Conservation (phyloP, 495 filamentous ascomycete species). For the Glonium stellatum region DNA sequence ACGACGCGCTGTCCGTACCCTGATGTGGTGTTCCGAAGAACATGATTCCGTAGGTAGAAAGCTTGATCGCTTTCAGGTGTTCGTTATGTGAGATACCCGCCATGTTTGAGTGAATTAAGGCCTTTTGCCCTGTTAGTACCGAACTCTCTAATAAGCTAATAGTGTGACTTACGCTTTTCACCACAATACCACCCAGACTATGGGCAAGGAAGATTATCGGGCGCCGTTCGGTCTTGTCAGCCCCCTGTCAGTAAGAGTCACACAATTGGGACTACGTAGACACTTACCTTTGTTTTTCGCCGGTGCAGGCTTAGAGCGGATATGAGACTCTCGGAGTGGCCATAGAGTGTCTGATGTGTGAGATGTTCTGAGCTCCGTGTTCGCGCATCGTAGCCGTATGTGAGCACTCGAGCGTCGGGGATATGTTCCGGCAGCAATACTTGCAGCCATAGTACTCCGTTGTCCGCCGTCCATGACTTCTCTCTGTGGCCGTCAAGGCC, state of each 20-base stretch:
- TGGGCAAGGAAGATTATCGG: constrained; percentile 17
- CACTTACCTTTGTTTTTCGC: constrained; percentile 7
- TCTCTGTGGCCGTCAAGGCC: constrained; percentile 15
- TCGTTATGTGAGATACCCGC: neutral
- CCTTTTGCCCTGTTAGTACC: too few relatives aligned
- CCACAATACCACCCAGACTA: constrained; percentile 17
- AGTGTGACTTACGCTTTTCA: constrained; percentile 4
- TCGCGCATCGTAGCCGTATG: constrained; percentile 20
- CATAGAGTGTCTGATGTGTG: too few relatives aligned
- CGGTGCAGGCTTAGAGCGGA: too few relatives aligned
- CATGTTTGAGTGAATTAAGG: too few relatives aligned
- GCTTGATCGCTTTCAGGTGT: neutral
- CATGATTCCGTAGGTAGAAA: neutral
- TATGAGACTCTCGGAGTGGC: too few relatives aligned
- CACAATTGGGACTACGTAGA: neutral
- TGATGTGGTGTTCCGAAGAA: constrained; percentile 20
- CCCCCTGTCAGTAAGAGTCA: too few relatives aligned
- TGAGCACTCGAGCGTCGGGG: constrained; percentile 9
- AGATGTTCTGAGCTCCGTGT: too few relatives aligned
- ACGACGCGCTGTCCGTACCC: constrained; percentile 7
- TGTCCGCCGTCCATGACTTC: constrained; percentile 7
- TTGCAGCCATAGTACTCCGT: constrained; percentile 8
- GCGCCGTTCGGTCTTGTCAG: too few relatives aligned
- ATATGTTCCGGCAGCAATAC: constrained; percentile 6
- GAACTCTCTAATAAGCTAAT: too few relatives aligned